Conservation (phyloP, 164 flowering plant genomes). For the Platanus orientalis region DNA sequence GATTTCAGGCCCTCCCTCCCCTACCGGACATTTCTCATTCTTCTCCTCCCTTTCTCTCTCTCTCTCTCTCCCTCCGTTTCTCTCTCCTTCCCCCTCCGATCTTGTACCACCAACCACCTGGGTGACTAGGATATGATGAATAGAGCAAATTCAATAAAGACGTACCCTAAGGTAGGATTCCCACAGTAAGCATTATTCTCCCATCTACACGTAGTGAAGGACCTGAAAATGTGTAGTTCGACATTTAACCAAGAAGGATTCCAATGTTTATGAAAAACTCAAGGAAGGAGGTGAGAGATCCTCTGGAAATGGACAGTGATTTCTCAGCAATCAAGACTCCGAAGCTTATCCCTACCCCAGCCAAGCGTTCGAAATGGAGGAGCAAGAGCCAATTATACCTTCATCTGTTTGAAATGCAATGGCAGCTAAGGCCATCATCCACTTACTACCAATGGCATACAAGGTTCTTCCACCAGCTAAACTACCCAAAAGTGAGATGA, state of each 20-base stretch:
- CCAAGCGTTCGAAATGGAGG: conserved; percentile 53
- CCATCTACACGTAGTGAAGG: conserved; percentile 57
- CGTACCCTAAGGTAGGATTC: conserved; percentile 81
- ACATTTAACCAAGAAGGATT: conserved; percentile 85
- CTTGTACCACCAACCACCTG: conserved; percentile 79
- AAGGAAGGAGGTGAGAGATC: conserved; percentile 81
- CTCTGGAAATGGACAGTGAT: conserved; percentile 66
- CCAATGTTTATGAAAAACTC: conserved; percentile 87
- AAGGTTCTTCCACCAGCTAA: conserved; percentile 81
- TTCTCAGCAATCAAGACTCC: conserved; percentile 91
- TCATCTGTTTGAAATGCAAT: conserved; percentile 77
- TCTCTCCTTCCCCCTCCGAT: too few relatives aligned
- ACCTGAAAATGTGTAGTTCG: conserved; percentile 76
- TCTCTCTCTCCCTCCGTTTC: too few relatives aligned
- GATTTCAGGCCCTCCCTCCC: too few relatives aligned
- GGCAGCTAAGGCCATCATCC: conserved; percentile 94
- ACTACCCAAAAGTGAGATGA: conserved; percentile 84
- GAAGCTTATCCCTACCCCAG: conserved; percentile 92
- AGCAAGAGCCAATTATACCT: conserved; percentile 67
- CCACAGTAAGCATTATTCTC: conserved; percentile 91
- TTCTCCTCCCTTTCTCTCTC: too few relatives aligned
- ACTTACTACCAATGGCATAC: conserved; percentile 82
- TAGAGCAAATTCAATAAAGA: conserved; percentile 71
- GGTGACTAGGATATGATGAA: conserved; percentile 90
- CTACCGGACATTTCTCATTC: too few relatives aligned